Conservation (phyloP, 2,329 filamentous ascomycete species). For the Cercospora sp. region DNA sequence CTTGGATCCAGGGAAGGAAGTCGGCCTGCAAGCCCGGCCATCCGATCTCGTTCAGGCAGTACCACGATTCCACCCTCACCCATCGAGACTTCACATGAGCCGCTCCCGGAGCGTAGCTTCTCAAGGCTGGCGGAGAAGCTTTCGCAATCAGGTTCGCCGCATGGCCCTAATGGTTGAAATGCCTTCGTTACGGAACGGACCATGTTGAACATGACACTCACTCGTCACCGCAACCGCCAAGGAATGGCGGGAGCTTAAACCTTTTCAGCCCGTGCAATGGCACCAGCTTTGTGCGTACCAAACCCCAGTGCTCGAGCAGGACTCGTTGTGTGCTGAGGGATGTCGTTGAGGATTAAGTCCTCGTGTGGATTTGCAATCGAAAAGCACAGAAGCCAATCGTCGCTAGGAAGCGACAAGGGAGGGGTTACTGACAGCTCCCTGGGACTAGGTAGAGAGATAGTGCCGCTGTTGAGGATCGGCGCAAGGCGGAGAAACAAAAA, state of each 20-base stretch:
- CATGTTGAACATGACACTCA: background rate
- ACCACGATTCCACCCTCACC: slow-evolving; percentile 26
- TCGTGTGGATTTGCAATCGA: background rate
- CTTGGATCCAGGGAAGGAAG: slow-evolving; percentile 30
- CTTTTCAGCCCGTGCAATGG: background rate
- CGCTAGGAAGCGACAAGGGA: background rate
- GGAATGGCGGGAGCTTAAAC: background rate
- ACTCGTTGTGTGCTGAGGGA: background rate
- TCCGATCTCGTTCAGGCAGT: slow-evolving; percentile 25
- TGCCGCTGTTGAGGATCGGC: background rate
- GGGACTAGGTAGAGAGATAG: background rate
- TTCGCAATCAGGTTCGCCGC: slow-evolving; percentile 1
- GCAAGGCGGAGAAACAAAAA: background rate
- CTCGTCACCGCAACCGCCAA: background rate
- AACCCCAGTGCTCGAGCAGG: background rate
- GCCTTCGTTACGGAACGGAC: background rate
- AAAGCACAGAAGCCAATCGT: background rate
- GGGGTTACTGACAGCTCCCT: background rate
- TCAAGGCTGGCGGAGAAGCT: slow-evolving; percentile 1
- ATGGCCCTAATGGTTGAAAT: slow-evolving; percentile 7
- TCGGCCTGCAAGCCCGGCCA: slow-evolving; percentile 21
- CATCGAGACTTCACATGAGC: slow-evolving; percentile 4
- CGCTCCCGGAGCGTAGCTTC: slow-evolving; percentile 11
- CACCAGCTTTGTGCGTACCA: background rate
- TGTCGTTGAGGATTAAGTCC: background rate